phyloP scores from a whole-genome alignment of 345 rosid species.

The Gossypium anomalum region DNA sequence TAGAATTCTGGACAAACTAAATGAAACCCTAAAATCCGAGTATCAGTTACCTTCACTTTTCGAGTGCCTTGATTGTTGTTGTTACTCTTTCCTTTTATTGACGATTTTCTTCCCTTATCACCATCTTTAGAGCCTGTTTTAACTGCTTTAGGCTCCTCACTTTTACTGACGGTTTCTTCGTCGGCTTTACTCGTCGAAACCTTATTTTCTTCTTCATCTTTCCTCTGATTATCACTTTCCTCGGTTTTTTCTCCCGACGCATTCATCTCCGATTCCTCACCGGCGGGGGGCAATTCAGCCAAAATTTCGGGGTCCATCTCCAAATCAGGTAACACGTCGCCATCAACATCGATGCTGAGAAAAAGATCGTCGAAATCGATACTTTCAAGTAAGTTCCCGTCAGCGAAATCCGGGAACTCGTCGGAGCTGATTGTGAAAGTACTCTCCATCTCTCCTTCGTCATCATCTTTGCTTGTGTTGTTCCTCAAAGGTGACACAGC shows the following conservation, averaged over 20 bases:
- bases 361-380: slow-evolving; percentile 83
- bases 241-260: slow-evolving; percentile 30
- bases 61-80: slow-evolving; percentile 41
- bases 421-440: slow-evolving; percentile 25
- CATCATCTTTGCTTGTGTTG: slow-evolving; percentile 34
- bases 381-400: slow-evolving; percentile 43
- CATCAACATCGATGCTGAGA: slow-evolving; percentile 43
- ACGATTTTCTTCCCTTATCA: slow-evolving; percentile 50
- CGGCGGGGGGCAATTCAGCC: slow-evolving; percentile 44
- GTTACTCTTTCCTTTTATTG: slow-evolving; percentile 31
- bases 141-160: slow-evolving; percentile 30
- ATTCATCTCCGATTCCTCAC: slow-evolving; percentile 56
- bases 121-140: slow-evolving; percentile 34
- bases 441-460: slow-evolving; percentile 43
- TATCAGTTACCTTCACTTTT: slow-evolving; percentile 47
- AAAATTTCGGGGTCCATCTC: slow-evolving; percentile 68
- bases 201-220: slow-evolving; percentile 33
- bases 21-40: not conserved
- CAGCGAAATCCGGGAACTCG: slow-evolving; percentile 48
- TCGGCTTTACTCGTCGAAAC: slow-evolving; percentile 25
- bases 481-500: slow-evolving; percentile 57
- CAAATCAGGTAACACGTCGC: slow-evolving; percentile 59
- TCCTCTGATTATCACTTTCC: slow-evolving; percentile 1
- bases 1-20: too few species aligned
- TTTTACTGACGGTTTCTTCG: slow-evolving; percentile 40